Evolutionary conservation across 164 flowering plant species (phyloP).

Genomic region (Umbilicus rupestris): DNA sequence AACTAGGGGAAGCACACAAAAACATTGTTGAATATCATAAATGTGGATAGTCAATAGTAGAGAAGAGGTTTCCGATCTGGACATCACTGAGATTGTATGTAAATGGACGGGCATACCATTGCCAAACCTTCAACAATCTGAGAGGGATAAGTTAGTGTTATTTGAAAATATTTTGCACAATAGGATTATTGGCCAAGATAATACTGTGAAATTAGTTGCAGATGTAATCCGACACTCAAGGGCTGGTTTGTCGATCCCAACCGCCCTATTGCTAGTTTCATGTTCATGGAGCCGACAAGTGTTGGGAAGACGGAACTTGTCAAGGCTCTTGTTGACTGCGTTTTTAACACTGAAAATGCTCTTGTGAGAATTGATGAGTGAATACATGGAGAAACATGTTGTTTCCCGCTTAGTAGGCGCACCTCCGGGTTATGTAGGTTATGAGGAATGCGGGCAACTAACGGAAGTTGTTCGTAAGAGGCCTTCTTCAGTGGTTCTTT

Average conservation of each 20-base stretch:
- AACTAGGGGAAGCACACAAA: conserved; percentile 76
- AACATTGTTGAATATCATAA: conserved; percentile 57
- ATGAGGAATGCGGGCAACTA: conserved; percentile 93
- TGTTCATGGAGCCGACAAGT: conserved; percentile 99
- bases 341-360: conserved; percentile 84
- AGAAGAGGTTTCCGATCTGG: conserved; percentile 88
- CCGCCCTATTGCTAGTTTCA: conserved; percentile 86
- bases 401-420: conserved; percentile 92
- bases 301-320: conserved; percentile 98
- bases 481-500: conserved; percentile 85
- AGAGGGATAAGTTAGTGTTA: conserved; percentile 65
- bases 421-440: conserved; percentile 97
- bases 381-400: conserved; percentile 94
- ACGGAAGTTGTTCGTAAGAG: conserved; percentile 82
- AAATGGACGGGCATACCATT: conserved; percentile 97
- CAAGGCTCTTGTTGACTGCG: conserved; percentile 75
- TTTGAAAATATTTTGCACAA: conserved; percentile 71
- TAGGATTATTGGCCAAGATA: conserved; percentile 85
- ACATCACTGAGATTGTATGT: conserved; percentile 85
- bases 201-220: conserved; percentile 92
- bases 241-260: conserved; percentile 92
- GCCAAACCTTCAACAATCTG: conserved; percentile 83
- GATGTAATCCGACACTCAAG: conserved; percentile 89
- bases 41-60: conserved; percentile 66
- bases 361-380: conserved; percentile 93